phyloP scores from a whole-genome alignment of 805 yeast species.

The Clavispora asparagi region DNA sequence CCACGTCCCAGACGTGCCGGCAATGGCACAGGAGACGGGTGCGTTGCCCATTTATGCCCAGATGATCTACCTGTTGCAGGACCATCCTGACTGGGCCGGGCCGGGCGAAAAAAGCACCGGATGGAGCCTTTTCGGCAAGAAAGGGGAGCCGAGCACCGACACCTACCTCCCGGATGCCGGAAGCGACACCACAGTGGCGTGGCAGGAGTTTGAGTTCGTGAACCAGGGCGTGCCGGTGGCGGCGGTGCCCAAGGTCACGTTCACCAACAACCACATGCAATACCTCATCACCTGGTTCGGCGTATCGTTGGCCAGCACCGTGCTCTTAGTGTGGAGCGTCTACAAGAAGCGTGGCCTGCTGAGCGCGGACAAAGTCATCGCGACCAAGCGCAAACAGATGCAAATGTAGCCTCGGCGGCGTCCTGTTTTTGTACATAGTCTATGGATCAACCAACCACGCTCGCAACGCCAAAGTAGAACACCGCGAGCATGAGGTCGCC shows the following conservation, averaged over 20 bases:
- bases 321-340: constrained; percentile 46
- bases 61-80: constrained; percentile 60
- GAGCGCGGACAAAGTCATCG: constrained; percentile 36
- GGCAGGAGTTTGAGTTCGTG: constrained; percentile 50
- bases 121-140: constrained; percentile 8
- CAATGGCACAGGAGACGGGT: constrained; percentile 66
- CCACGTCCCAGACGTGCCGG: constrained; percentile 75
- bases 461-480: constrained; percentile 34
- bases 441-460: constrained; percentile 10
- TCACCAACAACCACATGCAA: constrained; percentile 86
- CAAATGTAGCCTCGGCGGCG: constrained; percentile 6
- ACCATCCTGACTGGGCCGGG: constrained; percentile 49
- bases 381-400: constrained; percentile 37
- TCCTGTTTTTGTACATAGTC: background rate
- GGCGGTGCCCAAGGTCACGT: constrained; percentile 69
- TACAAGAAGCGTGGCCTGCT: constrained; percentile 25
- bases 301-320: constrained; percentile 64
- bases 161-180: constrained; percentile 17
- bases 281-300: constrained; percentile 96
- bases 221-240: constrained; percentile 91
- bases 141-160: constrained; percentile 10
- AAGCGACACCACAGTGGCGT: constrained; percentile 30
- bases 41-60: constrained; percentile 74
- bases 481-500: constrained; percentile 35
- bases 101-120: constrained; percentile 6